Evolutionary conservation across 2,329 filamentous ascomycete species (phyloP), one percentile per base, ranked within the genome.

Genomic region (Coniochaeta hoffmannii): DNA sequence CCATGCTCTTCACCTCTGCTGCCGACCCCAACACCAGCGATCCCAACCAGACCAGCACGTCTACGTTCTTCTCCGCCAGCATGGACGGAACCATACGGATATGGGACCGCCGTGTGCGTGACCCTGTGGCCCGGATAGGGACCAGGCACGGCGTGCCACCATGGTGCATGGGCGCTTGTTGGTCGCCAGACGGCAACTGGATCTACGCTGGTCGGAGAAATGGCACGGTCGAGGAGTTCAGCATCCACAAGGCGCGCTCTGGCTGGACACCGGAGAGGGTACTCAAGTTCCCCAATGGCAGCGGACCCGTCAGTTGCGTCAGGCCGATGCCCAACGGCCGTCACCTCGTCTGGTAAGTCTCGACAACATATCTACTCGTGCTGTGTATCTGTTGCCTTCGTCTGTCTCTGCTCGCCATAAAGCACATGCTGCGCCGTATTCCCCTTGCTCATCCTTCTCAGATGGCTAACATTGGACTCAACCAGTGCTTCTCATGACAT

Each of bases 141-240:
- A 89, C 88, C 17, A 78, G 85, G 11, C 82, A 84, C 11, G 85
- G 85, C 17, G 89, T 90, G 0, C 93, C 94, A 1, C 94, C 93
- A 0, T 99, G 93, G 93, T 97, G 93, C 70, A 97, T 96, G 85
- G 92, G 90, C 61, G 90, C 91, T 1, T 96, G 91, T 73, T 99
- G 94, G 94, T 93, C 88, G 55, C 91, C 91, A 0, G 89, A 97
- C 68, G 94, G 94, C 14, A 97, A 97, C 71, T 90, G 84, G 70
- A 92, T 99, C 64, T 99, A 96, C 71, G 92, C 89, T 0, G 94
- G 94, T 0, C 80, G 94, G 28, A 81, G 94, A 56, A 97, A 97
- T 69, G 83, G 90, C 53, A 95, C 90, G 0, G 94, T 99, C 0
- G 94, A 99, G 63, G 94, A 99, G 71, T 99, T 89, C 71, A 90